Evolutionary conservation across 2,329 filamentous ascomycete species (phyloP).

Genomic region (Neofusicoccum sp.): DNA sequence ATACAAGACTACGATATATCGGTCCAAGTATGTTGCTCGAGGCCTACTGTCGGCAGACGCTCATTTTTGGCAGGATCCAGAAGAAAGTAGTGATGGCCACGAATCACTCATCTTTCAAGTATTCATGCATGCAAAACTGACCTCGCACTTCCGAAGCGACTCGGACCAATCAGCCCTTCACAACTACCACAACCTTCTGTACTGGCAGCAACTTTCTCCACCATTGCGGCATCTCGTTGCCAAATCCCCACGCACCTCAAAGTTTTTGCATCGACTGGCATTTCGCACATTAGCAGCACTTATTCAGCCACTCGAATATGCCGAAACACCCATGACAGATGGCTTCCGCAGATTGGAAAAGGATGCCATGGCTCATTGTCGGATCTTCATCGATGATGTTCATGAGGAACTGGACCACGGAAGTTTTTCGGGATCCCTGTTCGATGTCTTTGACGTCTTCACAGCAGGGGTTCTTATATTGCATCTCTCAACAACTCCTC

Average conservation of each 20-base stretch:
- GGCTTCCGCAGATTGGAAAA: too few relatives aligned
- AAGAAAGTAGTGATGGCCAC: background rate
- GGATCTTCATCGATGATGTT: too few relatives aligned
- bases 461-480: background rate
- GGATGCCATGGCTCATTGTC: too few relatives aligned
- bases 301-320: background rate
- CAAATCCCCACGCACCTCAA: too few relatives aligned
- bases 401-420: background rate
- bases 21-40: background rate
- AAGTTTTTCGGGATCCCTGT: background rate
- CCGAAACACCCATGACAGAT: too few relatives aligned
- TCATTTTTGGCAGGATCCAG: background rate
- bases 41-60: too few relatives aligned
- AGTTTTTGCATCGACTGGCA: background rate
- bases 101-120: background rate
- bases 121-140: background rate
- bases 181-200: background rate
- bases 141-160: background rate
- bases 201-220: background rate
- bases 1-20: background rate
- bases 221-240: background rate
- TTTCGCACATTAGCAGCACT: background rate
- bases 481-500: too few relatives aligned
- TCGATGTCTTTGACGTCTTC: background rate
- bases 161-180: background rate